A percentile compares a stretch with the other conserved stretches of the same genome.
phyloP scores from a whole-genome alignment of 1,284 basidiomycete species.

The Sanghuangporus weigelae region DNA sequence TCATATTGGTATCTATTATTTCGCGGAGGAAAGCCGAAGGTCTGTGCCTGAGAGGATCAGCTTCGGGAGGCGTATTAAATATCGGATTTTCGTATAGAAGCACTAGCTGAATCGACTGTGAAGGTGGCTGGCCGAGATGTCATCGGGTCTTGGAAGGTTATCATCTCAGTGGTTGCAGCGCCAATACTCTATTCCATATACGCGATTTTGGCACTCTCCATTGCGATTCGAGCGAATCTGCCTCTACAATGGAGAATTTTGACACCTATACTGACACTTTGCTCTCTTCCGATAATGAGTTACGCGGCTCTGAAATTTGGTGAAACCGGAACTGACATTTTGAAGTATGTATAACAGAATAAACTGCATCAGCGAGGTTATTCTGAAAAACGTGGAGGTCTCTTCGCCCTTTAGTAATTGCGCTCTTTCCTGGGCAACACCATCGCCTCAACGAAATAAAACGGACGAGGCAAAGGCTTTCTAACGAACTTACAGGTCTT shows the following conservation, averaged over 20 bases:
- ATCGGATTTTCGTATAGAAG: constrained; percentile 53
- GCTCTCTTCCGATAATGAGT: constrained; percentile 82
- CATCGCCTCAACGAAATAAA: constrained; percentile 79
- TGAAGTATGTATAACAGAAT: constrained; percentile 65
- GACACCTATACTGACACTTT: constrained; percentile 78
- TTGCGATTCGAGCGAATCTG: constrained; percentile 67
- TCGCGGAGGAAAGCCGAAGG: constrained; percentile 90
- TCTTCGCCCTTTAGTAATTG: constrained; percentile 87
- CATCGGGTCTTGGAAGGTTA: constrained; percentile 96
- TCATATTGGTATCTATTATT: constrained; percentile 87
- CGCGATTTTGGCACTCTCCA: constrained; percentile 72
- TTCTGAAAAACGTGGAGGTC: constrained; percentile 49
- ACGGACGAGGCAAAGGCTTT: constrained; percentile 70
- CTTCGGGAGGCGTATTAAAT: not conserved
- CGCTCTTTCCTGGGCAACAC: constrained; percentile 89
- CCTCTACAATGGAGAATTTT: constrained; percentile 64
- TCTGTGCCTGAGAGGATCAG: constrained; percentile 28
- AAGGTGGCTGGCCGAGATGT: constrained; percentile 96
- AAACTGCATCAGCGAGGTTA: constrained; percentile 24
- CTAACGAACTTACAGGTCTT: constrained; percentile 83
- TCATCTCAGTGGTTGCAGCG: constrained; percentile 88
- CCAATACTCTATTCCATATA: constrained; percentile 87
- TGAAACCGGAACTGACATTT: constrained; percentile 97
- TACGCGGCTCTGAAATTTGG: constrained; percentile 97
- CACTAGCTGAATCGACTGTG: constrained; percentile 92